phyloP scores from a whole-genome alignment of 2,329 filamentous ascomycete species.

The Lizonia empirigonia region DNA sequence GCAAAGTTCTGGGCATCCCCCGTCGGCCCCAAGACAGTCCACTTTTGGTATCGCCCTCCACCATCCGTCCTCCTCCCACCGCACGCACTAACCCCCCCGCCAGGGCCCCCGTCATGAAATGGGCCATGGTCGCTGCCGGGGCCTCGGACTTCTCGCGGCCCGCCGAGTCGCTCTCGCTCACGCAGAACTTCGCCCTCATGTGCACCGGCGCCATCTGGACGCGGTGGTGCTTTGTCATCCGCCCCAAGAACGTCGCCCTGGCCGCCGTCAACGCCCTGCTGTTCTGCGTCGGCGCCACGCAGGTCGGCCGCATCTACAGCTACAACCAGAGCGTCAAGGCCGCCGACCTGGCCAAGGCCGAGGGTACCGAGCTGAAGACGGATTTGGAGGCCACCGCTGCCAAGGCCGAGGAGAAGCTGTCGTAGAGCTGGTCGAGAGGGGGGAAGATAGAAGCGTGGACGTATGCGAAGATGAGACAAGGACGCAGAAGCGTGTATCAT shows the following conservation, averaged over 20 bases:
- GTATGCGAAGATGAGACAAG: too few species aligned
- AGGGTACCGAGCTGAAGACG: slow-evolving; percentile 41
- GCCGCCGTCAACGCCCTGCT: slow-evolving; percentile 99
- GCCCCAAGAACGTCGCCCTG: slow-evolving; percentile 87
- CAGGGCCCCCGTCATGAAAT: slow-evolving; percentile 94
- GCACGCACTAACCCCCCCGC: slow-evolving; percentile 2
- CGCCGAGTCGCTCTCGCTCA: slow-evolving; percentile 88
- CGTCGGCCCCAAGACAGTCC: slow-evolving; percentile 74
- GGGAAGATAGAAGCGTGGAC: too few species aligned
- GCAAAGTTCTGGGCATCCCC: slow-evolving; percentile 68
- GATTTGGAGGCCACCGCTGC: slow-evolving; percentile 40
- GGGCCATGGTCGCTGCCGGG: slow-evolving; percentile 90
- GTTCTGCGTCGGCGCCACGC: slow-evolving; percentile 81
- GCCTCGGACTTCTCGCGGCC: slow-evolving; percentile 90
- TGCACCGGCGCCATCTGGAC: slow-evolving; percentile 97
- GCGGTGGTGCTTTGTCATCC: slow-evolving; percentile 97
- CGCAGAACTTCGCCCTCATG: slow-evolving; percentile 88
- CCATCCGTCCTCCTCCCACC: too few species aligned
- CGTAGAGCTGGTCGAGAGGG: slow-evolving; percentile 8
- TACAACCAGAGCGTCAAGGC: slow-evolving; percentile 67
- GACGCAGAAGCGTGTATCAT: too few species aligned
- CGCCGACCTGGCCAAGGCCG: slow-evolving; percentile 47
- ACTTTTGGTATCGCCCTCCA: slow-evolving; percentile 79
- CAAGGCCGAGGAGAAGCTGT: slow-evolving; percentile 35
- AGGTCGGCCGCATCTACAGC: slow-evolving; percentile 76